A percentile compares a stretch with the other conserved stretches of the same genome.
phyloP scores from a whole-genome alignment of 2,329 filamentous ascomycete genomes.

The Davidsoniella eucalypti region DNA sequence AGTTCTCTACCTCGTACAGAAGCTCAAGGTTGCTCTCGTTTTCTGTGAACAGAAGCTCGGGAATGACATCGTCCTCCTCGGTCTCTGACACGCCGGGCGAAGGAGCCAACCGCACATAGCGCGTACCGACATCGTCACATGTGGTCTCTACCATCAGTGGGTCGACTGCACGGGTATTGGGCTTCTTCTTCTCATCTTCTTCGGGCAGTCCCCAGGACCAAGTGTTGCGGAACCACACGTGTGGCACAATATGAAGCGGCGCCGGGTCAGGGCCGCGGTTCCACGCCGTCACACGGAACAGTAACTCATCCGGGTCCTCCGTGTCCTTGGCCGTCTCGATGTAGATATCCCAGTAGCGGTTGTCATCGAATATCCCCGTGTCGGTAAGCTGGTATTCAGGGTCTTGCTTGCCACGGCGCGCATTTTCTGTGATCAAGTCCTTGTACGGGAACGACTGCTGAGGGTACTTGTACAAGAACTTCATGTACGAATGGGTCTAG shows the following conservation, averaged over 20 bases:
- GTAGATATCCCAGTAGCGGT: conserved; percentile 91
- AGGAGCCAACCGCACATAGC: conserved; percentile 72
- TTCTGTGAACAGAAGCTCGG: conserved; percentile 78
- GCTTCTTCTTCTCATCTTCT: conserved; percentile 65
- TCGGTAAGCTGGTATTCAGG: conserved; percentile 85
- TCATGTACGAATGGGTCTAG: conserved; percentile 78
- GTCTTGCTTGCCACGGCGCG: conserved; percentile 55
- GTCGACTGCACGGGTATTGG: conserved; percentile 50
- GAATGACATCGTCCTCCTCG: conserved; percentile 55
- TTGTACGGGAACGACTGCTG: conserved; percentile 86
- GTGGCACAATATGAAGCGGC: conserved; percentile 81
- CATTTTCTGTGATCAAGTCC: conserved; percentile 72
- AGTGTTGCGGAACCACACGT: conserved; percentile 94
- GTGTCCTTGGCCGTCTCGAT: conserved; percentile 92
- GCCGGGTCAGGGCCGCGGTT: conserved; percentile 84
- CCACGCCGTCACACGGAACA: conserved; percentile 92
- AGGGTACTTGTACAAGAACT: conserved; percentile 94
- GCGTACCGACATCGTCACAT: conserved; percentile 59
- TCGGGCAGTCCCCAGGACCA: conserved; percentile 85
- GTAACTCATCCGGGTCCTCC: conserved; percentile 78
- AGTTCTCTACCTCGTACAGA: conserved; percentile 65
- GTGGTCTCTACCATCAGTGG: conserved; percentile 21
- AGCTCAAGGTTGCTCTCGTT: conserved; percentile 79
- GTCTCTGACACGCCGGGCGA: conserved; percentile 58
- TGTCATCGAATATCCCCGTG: conserved; percentile 72